These are phyloP conservation scores for Pugionium cornutum DNA, from an alignment of 345 rosid genomes.

Conservation along the genomic window DNA sequence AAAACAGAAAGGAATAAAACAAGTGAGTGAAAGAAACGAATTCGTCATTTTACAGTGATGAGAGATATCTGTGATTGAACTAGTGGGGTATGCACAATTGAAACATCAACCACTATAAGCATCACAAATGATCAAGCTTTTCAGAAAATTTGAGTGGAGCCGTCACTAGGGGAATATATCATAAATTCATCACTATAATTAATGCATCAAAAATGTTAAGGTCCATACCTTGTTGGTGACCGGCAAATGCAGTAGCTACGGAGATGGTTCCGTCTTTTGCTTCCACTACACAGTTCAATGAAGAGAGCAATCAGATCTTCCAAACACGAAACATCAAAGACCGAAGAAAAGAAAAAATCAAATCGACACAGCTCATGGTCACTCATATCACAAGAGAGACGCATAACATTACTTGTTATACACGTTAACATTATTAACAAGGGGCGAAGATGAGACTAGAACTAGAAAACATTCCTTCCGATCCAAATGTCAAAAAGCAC, in stretches of 20 bases:
- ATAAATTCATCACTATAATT: conserved; percentile 6
- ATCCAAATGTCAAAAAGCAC: not conserved
- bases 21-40: not conserved
- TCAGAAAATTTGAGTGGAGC: not conserved
- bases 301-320: conserved; percentile 5
- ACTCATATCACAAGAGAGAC: conserved; percentile 1
- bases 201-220: conserved; percentile 12
- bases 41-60: not conserved
- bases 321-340: not conserved
- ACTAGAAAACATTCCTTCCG: not conserved
- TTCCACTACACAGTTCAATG: conserved; percentile 49
- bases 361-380: not conserved
- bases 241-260: conserved; percentile 84
- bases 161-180: not conserved
- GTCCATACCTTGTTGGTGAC: conserved; percentile 74
- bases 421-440: conserved; percentile 12
- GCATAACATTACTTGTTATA: conserved; percentile 8
- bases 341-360: not conserved
- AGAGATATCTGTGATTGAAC: not conserved
- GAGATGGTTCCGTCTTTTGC: conserved; percentile 80
- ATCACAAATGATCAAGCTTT: not conserved
- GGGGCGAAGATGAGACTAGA: not conserved
- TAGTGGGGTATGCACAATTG: not conserved
- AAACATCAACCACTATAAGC: not conserved
- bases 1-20: not conserved